Base-by-base conservation (phyloP, 2,329 filamentous ascomycete genomes). In the Penicillium occitanis region DNA sequence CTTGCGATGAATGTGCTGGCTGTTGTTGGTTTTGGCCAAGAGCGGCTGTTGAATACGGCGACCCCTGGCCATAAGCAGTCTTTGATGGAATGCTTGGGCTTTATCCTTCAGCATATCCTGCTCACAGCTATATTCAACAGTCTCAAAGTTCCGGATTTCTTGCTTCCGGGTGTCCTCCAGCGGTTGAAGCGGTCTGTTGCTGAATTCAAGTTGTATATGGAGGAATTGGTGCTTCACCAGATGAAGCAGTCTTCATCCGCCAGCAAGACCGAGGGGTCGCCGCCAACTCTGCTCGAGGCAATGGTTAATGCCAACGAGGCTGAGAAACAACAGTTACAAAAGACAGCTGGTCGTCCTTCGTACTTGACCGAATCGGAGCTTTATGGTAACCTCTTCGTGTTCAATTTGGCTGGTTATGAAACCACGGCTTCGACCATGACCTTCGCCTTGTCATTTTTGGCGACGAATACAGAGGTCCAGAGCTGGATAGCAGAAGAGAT, bases 301-400 rank as follows among this genome's bases (percentile, higher is more conserved):
- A 57, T 57, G 53, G 53, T 57, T 1, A 57, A 57, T 22, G 53
- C 53, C 19, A 57, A 57, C 33, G 53, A 57, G 51, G 30, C 30
- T 19, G 51, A 55, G n/a, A 55, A 55, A 55, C 51, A 55, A 10
- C 51, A 55, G 10, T 22, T 55, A 11, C 51, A 55, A 37, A 55
- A 55, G 51, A 22, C 8, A 19, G 30, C 17, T 5, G 51, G 51
- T 13, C 51, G 30, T 11, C 51, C 51, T 55, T 55, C 51, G n/a
- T 55, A 37, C 5, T 66, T 80, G 2, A 70, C 73, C 3, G 75
- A 78, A 19, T 72, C 74, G 5, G 78, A 80, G 63, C 73, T 77
- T 53, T 69, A 72, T 19, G 75, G 77, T 13, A 81, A 82, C 62
- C 67, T 82, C 30, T 82, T 80, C 73, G 73, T 80, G 53, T 80